Percentiles rank a stretch among this genome's conserved stretches.
These are phyloP conservation scores for Trichaptum fuscoviolaceum DNA, from an alignment of 768 basidiomycete genomes.

Conservation along the genomic window DNA sequence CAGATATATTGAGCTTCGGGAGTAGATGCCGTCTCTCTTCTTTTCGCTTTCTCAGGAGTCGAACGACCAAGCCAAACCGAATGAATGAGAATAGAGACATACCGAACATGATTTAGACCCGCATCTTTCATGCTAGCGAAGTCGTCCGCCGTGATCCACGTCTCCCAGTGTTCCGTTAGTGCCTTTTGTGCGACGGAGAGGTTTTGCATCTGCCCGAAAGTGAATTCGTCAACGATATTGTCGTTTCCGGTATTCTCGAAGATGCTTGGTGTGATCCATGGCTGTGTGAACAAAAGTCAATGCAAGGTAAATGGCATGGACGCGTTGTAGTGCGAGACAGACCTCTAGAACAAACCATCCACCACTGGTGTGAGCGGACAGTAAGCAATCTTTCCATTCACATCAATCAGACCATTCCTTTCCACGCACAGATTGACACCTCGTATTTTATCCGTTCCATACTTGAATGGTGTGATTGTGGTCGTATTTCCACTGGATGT, in stretches of 20 bases:
- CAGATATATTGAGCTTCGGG: constrained; percentile 4
- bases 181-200: constrained; percentile 34
- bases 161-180: constrained; percentile 52
- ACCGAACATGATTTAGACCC: constrained; percentile 71
- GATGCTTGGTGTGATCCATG: constrained; percentile 76
- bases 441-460: constrained; percentile 40
- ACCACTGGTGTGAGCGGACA: constrained; percentile 32
- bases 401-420: not conserved
- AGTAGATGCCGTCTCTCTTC: not conserved
- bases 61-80: not conserved
- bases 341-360: constrained; percentile 65
- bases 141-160: constrained; percentile 68
- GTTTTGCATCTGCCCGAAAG: constrained; percentile 50
- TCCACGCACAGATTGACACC: constrained; percentile 57
- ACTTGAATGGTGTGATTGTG: constrained; percentile 34
- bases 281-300: constrained; percentile 30
- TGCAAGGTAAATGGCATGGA: not conserved
- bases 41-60: not conserved
- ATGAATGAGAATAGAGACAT: constrained; percentile 12
- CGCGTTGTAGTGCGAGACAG: constrained; percentile 6
- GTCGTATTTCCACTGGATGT: constrained; percentile 13
- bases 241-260: constrained; percentile 57
- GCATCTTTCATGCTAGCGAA: constrained; percentile 60
- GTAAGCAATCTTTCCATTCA: not conserved
- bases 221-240: constrained; percentile 56